Evolutionary conservation across 257 asterid species (phyloP).

Genomic region (Lavandula angustifolia): DNA sequence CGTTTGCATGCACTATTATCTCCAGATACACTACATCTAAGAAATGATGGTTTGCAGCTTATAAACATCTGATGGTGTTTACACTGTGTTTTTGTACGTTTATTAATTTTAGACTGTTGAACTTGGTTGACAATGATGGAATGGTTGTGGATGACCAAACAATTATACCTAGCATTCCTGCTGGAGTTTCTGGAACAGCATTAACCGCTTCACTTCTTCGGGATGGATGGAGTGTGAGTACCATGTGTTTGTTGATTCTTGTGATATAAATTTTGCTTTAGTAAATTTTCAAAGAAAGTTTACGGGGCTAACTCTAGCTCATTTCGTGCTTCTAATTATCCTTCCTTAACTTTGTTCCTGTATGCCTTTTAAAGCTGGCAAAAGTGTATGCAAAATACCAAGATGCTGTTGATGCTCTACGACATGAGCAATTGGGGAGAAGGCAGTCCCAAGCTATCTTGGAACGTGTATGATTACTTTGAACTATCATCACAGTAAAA

Average conservation of each 20-base stretch:
- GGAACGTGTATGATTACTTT: slow-evolving; percentile 67
- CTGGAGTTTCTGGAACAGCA: slow-evolving; percentile 93
- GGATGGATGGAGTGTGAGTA: slow-evolving; percentile 96
- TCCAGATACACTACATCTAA: neutral
- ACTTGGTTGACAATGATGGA: slow-evolving; percentile 41
- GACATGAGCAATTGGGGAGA: slow-evolving; percentile 91
- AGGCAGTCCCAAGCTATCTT: slow-evolving; percentile 82
- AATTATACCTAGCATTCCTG: slow-evolving; percentile 70
- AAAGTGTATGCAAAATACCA: slow-evolving; percentile 82
- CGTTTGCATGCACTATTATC: too few relatives aligned
- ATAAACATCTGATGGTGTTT: slow-evolving; percentile 1
- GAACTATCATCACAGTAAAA: slow-evolving; percentile 1
- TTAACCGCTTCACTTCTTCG: slow-evolving; percentile 95
- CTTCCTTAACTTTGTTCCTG: slow-evolving; percentile 11
- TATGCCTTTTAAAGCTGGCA: slow-evolving; percentile 54
- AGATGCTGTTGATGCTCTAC: slow-evolving; percentile 89
- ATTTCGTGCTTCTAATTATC: neutral
- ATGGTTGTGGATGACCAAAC: slow-evolving; percentile 58
- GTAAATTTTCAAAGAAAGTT: neutral
- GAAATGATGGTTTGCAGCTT: slow-evolving; percentile 9
- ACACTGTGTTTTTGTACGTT: neutral
- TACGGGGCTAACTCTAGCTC: slow-evolving; percentile 4
- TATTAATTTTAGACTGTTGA: slow-evolving; percentile 41
- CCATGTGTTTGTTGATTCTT: slow-evolving; percentile 16
- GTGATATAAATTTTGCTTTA: neutral